A percentile compares a stretch with the other conserved stretches of the same genome.
These are phyloP conservation scores for Dalbergia oliveri DNA, from an alignment of 306 rosid species.

Conservation along the genomic window DNA sequence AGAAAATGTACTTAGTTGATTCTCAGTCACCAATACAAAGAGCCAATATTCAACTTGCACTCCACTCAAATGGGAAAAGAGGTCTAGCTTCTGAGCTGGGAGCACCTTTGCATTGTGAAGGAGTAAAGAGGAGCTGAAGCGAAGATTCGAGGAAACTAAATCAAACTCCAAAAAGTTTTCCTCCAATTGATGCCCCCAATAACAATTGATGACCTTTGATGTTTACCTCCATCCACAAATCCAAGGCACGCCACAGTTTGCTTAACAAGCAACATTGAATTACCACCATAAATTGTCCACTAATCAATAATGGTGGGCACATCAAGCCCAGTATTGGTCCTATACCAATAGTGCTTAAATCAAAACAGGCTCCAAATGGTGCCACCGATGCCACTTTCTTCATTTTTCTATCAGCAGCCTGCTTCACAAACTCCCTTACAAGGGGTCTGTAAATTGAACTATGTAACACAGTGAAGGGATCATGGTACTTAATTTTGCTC, in stretches of 20 bases:
- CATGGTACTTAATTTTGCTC: conserved; percentile 51
- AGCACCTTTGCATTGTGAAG: conserved; percentile 42
- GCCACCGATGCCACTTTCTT: conserved; percentile 37
- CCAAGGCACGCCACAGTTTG: conserved; percentile 43
- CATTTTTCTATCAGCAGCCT: conserved; percentile 43
- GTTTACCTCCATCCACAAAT: conserved; percentile 49
- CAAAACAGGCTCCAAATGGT: conserved; percentile 51
- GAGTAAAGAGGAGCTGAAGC: conserved; percentile 36
- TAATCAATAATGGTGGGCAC: conserved; percentile 49
- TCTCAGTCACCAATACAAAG: no score
- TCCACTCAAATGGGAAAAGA: not conserved
- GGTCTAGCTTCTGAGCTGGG: conserved; percentile 1
- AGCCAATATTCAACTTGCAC: not conserved
- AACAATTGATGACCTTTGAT: conserved; percentile 33
- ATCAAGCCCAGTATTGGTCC: conserved; percentile 16
- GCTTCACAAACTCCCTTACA: conserved; percentile 44
- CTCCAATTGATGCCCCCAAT: conserved; percentile 44
- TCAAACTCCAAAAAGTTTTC: conserved; percentile 49
- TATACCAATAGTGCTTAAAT: conserved; percentile 20
- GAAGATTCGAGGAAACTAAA: conserved; percentile 41
- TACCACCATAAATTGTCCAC: conserved; percentile 47
- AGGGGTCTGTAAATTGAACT: conserved; percentile 43
- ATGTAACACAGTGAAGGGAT: conserved; percentile 28
- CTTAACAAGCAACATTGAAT: conserved; percentile 48
- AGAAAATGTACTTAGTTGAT: no score